Evolutionary conservation across 257 asterid genomes (phyloP).

Genomic region (Scutellaria minor): DNA sequence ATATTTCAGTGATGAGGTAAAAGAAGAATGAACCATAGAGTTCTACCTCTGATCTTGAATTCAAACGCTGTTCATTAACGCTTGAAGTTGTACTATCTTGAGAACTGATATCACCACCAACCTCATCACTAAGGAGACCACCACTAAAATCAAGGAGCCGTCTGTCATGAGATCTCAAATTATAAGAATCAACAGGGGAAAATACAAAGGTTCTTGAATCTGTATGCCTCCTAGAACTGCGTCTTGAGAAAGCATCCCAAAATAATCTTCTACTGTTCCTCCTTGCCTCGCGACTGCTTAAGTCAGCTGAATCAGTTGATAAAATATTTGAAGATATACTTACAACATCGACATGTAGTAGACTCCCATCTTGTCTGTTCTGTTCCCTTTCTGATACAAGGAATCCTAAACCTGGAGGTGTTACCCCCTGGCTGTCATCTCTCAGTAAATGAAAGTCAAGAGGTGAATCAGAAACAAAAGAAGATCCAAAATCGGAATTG

Average conservation of each 20-base stretch:
- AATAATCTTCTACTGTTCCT: constrained; percentile 82
- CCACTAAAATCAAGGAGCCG: constrained; percentile 66
- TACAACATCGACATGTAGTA: constrained; percentile 59
- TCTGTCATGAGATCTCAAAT: constrained; percentile 58
- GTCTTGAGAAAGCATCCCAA: constrained; percentile 88
- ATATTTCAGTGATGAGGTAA: constrained; percentile 4
- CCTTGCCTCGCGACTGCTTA: constrained; percentile 59
- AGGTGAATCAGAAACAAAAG: constrained; percentile 59
- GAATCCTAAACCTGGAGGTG: constrained; percentile 57
- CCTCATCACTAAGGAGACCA: constrained; percentile 55
- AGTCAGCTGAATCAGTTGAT: constrained; percentile 60
- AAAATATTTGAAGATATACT: constrained; percentile 54
- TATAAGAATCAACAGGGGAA: constrained; percentile 58
- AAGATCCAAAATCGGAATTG: constrained; percentile 58
- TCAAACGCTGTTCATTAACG: constrained; percentile 57
- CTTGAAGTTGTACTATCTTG: constrained; percentile 47
- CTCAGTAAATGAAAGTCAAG: constrained; percentile 42
- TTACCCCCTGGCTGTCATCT: constrained; percentile 45
- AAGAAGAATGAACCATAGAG: constrained; percentile 12
- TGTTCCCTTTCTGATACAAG: constrained; percentile 67
- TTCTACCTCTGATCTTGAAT: constrained; percentile 82
- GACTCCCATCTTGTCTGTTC: constrained; percentile 50
- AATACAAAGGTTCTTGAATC: constrained; percentile 52
- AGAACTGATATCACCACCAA: constrained; percentile 57
- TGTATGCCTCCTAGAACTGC: constrained; percentile 65